Conservation (phyloP, 2,329 filamentous ascomycete species). For the Daldinia sp. region DNA sequence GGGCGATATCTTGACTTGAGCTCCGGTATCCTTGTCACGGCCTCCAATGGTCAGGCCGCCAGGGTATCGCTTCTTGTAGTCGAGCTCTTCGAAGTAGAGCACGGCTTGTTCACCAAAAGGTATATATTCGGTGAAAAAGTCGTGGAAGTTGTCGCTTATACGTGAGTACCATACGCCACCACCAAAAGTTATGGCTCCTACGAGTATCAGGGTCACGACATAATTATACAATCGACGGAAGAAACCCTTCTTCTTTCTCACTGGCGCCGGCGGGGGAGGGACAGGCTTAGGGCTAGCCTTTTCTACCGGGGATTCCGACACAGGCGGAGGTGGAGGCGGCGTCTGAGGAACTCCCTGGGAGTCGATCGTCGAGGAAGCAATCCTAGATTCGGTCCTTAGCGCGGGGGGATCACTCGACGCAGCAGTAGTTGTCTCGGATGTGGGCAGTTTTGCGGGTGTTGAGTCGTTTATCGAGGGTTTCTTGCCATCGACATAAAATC, state of each 20-base stretch:
- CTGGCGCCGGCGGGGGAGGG: constrained; percentile 52
- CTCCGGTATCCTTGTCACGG: constrained; percentile 67
- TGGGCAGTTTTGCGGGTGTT: constrained; percentile 61
- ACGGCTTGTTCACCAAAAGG: constrained; percentile 95
- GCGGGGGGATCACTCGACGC: constrained; percentile 54
- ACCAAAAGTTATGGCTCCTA: constrained; percentile 80
- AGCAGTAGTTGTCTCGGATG: constrained; percentile 61
- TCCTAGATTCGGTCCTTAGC: constrained; percentile 46
- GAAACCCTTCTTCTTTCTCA: constrained; percentile 70
- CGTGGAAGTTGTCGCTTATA: constrained; percentile 96
- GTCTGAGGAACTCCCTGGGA: constrained; percentile 51
- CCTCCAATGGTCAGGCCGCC: constrained; percentile 55
- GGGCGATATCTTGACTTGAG: constrained; percentile 82
- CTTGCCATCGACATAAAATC: constrained; percentile 64
- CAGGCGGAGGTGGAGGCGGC: constrained; percentile 51
- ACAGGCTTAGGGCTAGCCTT: constrained; percentile 48
- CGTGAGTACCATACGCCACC: constrained; percentile 93
- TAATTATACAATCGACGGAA: constrained; percentile 79
- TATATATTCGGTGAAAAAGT: constrained; percentile 97
- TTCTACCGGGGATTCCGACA: constrained; percentile 34
- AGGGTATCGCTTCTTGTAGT: constrained; percentile 87
- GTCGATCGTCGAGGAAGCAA: constrained; percentile 51
- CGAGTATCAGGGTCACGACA: constrained; percentile 77
- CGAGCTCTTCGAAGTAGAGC: constrained; percentile 92
- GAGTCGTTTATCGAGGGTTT: constrained; percentile 58